A percentile compares a stretch with the other conserved stretches of the same genome.
Evolutionary conservation across 2,329 filamentous ascomycete genomes (phyloP).

Genomic region (Epichloe uncinata): DNA sequence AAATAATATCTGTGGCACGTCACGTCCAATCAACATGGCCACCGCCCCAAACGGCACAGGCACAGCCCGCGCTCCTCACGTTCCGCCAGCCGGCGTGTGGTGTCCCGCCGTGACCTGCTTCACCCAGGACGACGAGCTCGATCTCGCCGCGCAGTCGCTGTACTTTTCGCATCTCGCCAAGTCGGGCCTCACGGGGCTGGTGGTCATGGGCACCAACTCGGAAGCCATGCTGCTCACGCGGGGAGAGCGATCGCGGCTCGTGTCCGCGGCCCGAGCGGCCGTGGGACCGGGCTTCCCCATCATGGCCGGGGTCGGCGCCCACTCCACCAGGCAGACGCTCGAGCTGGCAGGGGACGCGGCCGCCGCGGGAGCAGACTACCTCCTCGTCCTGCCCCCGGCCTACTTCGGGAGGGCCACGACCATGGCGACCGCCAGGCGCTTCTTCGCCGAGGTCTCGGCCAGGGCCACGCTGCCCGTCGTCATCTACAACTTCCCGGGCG

Average conservation of each 20-base stretch:
- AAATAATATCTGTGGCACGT: no score
- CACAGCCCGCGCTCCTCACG: slow-evolving; percentile 7
- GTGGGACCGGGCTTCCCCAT: slow-evolving; percentile 81
- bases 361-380: slow-evolving; percentile 11
- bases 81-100: slow-evolving; percentile 30
- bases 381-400: slow-evolving; percentile 8
- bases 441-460: slow-evolving; percentile 32
- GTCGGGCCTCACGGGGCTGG: slow-evolving; percentile 36
- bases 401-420: slow-evolving; percentile 28
- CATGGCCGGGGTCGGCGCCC: slow-evolving; percentile 55
- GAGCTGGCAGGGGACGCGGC: slow-evolving; percentile 45
- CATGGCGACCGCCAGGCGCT: slow-evolving; percentile 21
- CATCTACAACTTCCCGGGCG: slow-evolving; percentile 62
- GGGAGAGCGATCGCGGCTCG: slow-evolving; percentile 43
- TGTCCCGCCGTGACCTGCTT: slow-evolving; percentile 42
- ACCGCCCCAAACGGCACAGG: slow-evolving; percentile 2
- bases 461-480: slow-evolving; percentile 48
- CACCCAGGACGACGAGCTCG: slow-evolving; percentile 33
- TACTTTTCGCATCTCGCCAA: slow-evolving; percentile 38
- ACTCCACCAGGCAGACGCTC: slow-evolving; percentile 50
- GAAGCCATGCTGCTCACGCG: slow-evolving; percentile 44
- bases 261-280: slow-evolving; percentile 52
- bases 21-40: neutral
- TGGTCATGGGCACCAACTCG: slow-evolving; percentile 41
- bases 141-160: slow-evolving; percentile 32